Conservation (phyloP, 164 flowering plant species). For the Umbilicus rupestris region DNA sequence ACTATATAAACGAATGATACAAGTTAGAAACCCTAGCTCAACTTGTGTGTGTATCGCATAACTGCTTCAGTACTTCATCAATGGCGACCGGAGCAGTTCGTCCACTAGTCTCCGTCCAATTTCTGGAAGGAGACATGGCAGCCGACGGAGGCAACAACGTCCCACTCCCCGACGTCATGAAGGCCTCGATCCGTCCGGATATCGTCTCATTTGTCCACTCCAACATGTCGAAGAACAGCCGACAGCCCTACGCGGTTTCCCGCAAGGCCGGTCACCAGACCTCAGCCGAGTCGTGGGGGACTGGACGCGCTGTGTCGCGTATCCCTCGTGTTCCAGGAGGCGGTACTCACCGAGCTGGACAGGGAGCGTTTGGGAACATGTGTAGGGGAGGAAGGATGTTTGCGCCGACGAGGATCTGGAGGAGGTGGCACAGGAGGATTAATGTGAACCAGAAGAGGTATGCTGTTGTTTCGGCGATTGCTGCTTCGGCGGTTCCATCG, state of each 20-base stretch:
- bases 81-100: slow-evolving; percentile 64
- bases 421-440: slow-evolving; percentile 74
- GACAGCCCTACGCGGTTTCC: slow-evolving; percentile 83
- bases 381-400: slow-evolving; percentile 92
- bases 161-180: slow-evolving; percentile 70
- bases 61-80: not conserved
- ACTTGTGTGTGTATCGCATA: too few relatives aligned
- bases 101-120: slow-evolving; percentile 55
- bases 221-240: slow-evolving; percentile 63
- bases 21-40: too few relatives aligned
- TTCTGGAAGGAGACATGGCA: slow-evolving; percentile 59
- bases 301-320: slow-evolving; percentile 92
- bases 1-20: too few relatives aligned
- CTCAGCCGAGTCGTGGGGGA: slow-evolving; percentile 94
- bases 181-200: slow-evolving; percentile 71
- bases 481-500: slow-evolving; percentile 66
- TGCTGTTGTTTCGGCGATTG: slow-evolving; percentile 75
- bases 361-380: slow-evolving; percentile 95
- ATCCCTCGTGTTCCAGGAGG: slow-evolving; percentile 95
- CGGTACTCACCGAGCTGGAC: slow-evolving; percentile 89
- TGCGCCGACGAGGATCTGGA: slow-evolving; percentile 91
- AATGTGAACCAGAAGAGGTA: slow-evolving; percentile 66
- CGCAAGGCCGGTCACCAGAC: slow-evolving; percentile 79
- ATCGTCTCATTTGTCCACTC: slow-evolving; percentile 64
- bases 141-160: slow-evolving; percentile 39